Percentiles rank a stretch among this genome's conserved stretches.
Evolutionary conservation across 352 stramenopile genomes (phyloP).

Genomic region (Globisporangium cystogenes): DNA sequence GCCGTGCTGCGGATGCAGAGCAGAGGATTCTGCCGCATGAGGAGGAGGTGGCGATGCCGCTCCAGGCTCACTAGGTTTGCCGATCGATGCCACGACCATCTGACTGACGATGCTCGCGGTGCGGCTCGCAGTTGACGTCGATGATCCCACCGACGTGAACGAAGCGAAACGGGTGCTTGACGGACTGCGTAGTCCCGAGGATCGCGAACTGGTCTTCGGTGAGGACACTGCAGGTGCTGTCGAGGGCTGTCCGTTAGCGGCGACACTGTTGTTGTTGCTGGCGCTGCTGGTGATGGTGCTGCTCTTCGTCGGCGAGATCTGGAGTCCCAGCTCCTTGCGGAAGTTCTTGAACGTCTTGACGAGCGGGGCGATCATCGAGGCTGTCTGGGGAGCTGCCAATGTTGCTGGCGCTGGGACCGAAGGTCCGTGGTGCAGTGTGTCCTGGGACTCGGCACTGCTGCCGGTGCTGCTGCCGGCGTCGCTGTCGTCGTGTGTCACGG

Average conservation of each 20-base stretch:
- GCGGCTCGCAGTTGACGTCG: slow-evolving; percentile 1
- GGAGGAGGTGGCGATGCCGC: neutral
- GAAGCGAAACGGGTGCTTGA: slow-evolving; percentile 7
- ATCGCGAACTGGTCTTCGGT: slow-evolving; percentile 1
- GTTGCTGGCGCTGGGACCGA: slow-evolving; percentile 1
- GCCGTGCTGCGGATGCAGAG: neutral
- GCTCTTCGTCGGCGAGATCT: slow-evolving; percentile 11
- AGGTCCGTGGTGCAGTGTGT: slow-evolving; percentile 4
- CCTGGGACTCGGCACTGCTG: slow-evolving; percentile 22
- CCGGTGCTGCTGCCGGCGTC: slow-evolving; percentile 32
- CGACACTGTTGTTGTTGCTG: neutral
- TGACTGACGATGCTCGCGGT: slow-evolving; percentile 15
- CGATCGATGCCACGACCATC: slow-evolving; percentile 4
- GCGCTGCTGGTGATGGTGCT: slow-evolving; percentile 3
- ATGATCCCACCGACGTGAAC: slow-evolving; percentile 1
- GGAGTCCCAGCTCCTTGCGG: slow-evolving; percentile 36
- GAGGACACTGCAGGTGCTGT: neutral
- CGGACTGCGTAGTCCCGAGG: slow-evolving; percentile 9
- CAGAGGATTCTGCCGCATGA: neutral
- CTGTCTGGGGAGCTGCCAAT: slow-evolving; percentile 1
- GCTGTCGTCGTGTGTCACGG: slow-evolving; percentile 27
- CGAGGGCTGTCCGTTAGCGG: neutral
- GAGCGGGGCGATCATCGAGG: slow-evolving; percentile 18
- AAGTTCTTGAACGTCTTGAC: slow-evolving; percentile 62
- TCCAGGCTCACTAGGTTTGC: neutral